These are phyloP conservation scores for Micractinium conductrix DNA, from an alignment of 139 green algal genomes.

Conservation along the genomic window DNA sequence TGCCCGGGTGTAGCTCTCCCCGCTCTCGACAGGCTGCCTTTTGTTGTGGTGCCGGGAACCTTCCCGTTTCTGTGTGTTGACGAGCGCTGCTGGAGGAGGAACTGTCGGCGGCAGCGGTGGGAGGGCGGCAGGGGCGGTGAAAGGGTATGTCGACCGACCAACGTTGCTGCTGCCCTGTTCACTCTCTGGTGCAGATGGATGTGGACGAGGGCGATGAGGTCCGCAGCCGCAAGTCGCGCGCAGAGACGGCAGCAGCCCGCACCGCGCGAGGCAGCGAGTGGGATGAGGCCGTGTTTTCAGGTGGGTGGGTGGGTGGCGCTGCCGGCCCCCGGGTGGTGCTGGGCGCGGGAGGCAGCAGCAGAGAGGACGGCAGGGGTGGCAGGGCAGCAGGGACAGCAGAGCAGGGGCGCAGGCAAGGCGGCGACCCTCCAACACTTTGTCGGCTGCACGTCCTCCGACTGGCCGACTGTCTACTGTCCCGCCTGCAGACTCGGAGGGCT, in stretches of 20 bases:
- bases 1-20: no score
- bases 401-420: no score
- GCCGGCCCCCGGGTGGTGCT: background rate
- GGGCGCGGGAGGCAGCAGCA: background rate
- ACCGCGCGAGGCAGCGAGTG: conserved; percentile 75
- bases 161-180: background rate
- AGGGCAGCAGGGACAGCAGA: no score
- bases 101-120: background rate
- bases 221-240: conserved; percentile 31
- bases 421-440: background rate
- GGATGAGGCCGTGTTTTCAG: conserved; percentile 83
- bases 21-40: no score
- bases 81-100: no score
- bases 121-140: background rate
- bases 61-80: no score
- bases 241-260: conserved; percentile 34
- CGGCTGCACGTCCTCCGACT: background rate
- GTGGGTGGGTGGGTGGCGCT: background rate
- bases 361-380: no score
- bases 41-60: no score
- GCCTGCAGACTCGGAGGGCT: conserved; percentile 24
- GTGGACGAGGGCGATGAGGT: conserved; percentile 39
- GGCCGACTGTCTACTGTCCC: no score
- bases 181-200: conserved; percentile 41
- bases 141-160: background rate